phyloP scores from a whole-genome alignment of 208 protist species.

The Trypanosomatidae sp. region DNA sequence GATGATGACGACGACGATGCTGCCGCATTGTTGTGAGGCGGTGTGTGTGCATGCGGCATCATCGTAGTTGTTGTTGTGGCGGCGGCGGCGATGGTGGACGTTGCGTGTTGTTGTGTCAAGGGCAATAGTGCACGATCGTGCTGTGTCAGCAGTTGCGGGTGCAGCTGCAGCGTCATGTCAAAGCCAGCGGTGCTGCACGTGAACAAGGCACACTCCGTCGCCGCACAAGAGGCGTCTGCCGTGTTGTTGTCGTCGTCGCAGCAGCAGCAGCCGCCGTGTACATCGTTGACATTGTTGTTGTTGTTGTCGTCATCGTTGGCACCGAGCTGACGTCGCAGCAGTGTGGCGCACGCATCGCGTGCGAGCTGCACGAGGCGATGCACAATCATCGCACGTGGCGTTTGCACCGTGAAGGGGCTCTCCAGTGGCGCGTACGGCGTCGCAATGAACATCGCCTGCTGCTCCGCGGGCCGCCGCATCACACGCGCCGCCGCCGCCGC shows the following conservation, averaged over 20 bases:
- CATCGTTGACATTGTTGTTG: not conserved
- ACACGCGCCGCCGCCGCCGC: slow-evolving; percentile 24
- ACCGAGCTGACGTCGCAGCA: slow-evolving; percentile 10
- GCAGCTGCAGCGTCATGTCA: slow-evolving; percentile 56
- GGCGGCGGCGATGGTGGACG: not conserved
- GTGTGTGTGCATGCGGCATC: not conserved
- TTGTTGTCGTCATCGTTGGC: not conserved
- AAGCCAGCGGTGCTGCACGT: slow-evolving; percentile 29
- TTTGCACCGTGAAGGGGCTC: slow-evolving; percentile 70
- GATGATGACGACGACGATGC: not conserved
- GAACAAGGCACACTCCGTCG: slow-evolving; percentile 39
- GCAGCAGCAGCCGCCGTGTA: too few species aligned
- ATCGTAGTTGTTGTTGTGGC: not conserved
- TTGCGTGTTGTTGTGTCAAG: not conserved
- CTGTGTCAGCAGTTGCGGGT: slow-evolving; percentile 57
- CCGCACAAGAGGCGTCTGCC: too few species aligned
- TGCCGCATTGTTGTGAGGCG: not conserved
- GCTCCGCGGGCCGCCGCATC: slow-evolving; percentile 35
- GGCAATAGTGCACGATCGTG: slow-evolving; percentile 32
- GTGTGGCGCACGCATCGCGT: slow-evolving; percentile 19
- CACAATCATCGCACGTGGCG: slow-evolving; percentile 71
- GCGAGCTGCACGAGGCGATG: slow-evolving; percentile 70
- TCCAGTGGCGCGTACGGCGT: slow-evolving; percentile 57
- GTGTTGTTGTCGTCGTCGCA: too few species aligned
- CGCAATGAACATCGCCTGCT: slow-evolving; percentile 74